Base-by-base conservation (phyloP, 1,284 basidiomycete species). In the Coniferiporia sulphurascens region DNA sequence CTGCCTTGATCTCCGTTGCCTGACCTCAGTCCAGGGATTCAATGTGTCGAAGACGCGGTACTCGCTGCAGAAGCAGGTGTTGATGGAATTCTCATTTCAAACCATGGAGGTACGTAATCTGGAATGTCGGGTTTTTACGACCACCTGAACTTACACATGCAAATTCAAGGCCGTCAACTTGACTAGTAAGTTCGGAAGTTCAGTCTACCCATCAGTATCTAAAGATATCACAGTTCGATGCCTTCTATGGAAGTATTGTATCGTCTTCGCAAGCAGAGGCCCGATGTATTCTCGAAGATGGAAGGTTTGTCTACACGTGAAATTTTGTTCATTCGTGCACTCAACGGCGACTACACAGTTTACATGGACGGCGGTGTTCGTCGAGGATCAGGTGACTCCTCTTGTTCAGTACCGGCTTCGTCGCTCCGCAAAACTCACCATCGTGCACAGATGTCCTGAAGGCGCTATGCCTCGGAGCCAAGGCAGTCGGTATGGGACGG, bases 361-460 rank as follows among this genome's bases (percentile, higher is more conserved):
- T 95, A 91, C 66, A 84, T 96, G 59, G 95, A 98, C 70, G 95
- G 95, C 13, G 95, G 94, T 3, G 78, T 94, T 36, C 78, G 81
- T 56, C 81, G 95, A 48, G 95, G 95, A 21, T 94, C 91, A 63
- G 86, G 86, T 85, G 58, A 43, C 66, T 21, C 27, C 15, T 9
- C 44, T 9, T 61, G 45, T 41, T 27, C 5, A 5, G 27, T 27
- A 27, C 27, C 27, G 27, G 27, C 27, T 27, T 5, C 27, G 5
- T 27, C 27, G 27, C 27, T 27, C 27, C 27, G 27, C 27, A 27
- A 5, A 27, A n/a, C 35, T 35, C 5, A 21, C 43, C 21, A 35
- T 51, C 32, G 41, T 27, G 15, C 54, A 8, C 62, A 79, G 93
- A 95, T 71, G 86, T 96, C 7, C 74, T 98, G 56, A 98, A 98